These are phyloP conservation scores for Botrytis hyacinthi DNA, from an alignment of 2,329 filamentous ascomycete genomes.

Conservation along the genomic window DNA sequence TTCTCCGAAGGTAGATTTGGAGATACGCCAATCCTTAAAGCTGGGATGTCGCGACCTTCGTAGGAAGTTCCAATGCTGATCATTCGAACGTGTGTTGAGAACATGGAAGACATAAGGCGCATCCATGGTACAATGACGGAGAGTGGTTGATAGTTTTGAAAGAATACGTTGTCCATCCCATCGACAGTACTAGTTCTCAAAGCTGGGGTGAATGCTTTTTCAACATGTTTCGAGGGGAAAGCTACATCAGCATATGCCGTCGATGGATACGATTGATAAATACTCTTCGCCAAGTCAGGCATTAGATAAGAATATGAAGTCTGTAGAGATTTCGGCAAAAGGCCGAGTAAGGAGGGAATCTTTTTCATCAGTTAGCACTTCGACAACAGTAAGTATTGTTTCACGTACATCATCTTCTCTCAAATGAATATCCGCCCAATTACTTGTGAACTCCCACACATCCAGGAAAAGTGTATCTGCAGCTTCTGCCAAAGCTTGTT, in stretches of 20 bases:
- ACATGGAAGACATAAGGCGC: conserved; percentile 84
- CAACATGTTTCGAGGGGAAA: conserved; percentile 28
- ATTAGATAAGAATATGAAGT: conserved; percentile 73
- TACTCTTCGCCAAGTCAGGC: conserved; percentile 72
- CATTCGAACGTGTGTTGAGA: conserved; percentile 72
- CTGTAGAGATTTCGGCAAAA: conserved; percentile 73
- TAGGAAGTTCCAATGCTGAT: conserved; percentile 80
- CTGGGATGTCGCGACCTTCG: conserved; percentile 83
- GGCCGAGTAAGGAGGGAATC: conserved; percentile 70
- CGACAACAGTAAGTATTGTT: background rate
- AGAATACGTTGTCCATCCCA: conserved; percentile 73
- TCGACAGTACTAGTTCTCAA: conserved; percentile 32
- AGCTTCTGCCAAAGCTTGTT: conserved; percentile 68
- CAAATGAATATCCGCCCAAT: conserved; percentile 82
- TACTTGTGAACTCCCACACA: conserved; percentile 79
- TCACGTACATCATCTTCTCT: conserved; percentile 66
- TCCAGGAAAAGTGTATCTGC: conserved; percentile 77
- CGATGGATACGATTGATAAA: conserved; percentile 69
- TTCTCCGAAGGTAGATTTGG: conserved; percentile 48
- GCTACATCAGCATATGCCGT: conserved; percentile 29
- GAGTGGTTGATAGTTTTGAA: conserved; percentile 86
- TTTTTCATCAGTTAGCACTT: conserved; percentile 36
- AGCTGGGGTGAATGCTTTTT: conserved; percentile 37
- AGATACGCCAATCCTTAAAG: conserved; percentile 69
- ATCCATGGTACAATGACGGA: conserved; percentile 82